phyloP scores from a whole-genome alignment of 352 stramenopile species.

The Pythium coloratum region DNA sequence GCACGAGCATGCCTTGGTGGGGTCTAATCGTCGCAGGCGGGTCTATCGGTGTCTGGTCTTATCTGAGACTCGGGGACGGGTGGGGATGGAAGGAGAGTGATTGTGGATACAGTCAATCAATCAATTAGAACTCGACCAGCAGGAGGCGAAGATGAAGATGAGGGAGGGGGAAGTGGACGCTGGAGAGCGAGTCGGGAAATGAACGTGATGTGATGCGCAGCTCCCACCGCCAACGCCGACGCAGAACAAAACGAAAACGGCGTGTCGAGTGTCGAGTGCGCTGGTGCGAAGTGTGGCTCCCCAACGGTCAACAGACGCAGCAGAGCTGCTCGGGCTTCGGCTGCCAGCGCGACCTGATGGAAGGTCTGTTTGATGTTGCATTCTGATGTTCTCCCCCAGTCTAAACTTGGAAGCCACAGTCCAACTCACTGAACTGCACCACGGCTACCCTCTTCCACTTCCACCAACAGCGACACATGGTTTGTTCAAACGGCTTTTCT shows the following conservation, averaged over 20 bases:
- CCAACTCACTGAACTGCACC: conserved; percentile 3
- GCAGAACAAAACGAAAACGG: conserved; percentile 1
- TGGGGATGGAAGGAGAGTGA: neutral
- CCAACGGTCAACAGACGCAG: neutral
- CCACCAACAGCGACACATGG: neutral
- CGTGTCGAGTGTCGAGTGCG: conserved; percentile 1
- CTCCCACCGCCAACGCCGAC: neutral
- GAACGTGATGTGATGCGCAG: neutral
- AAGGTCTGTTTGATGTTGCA: neutral
- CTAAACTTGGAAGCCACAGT: neutral
- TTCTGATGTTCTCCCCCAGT: neutral
- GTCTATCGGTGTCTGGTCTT: neutral
- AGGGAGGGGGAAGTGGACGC: neutral
- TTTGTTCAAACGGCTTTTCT: neutral
- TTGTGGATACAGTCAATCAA: conserved; percentile 10
- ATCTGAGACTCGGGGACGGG: neutral
- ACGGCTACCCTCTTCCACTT: neutral
- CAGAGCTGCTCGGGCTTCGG: too few relatives aligned
- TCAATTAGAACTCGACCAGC: neutral
- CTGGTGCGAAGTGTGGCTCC: neutral
- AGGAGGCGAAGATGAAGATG: neutral
- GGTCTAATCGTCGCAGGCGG: neutral
- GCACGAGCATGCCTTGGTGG: conserved; percentile 13
- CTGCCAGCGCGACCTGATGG: neutral
- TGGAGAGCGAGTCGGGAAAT: conserved; percentile 1